Evolutionary conservation across 345 rosid species (phyloP).

Genomic region (Laguncularia racemosa): DNA sequence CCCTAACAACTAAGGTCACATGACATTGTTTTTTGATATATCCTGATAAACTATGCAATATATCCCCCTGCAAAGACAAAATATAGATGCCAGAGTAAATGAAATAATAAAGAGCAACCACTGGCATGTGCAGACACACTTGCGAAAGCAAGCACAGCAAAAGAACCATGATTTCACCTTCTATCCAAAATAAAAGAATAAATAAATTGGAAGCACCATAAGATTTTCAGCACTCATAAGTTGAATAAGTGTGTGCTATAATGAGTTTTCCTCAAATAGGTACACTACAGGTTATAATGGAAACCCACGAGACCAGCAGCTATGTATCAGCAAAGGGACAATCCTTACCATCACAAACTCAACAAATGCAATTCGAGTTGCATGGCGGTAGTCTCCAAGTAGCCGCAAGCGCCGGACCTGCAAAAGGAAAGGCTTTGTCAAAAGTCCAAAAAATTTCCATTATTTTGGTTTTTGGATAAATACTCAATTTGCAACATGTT

Average conservation of each 20-base stretch:
- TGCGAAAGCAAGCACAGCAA: too few species aligned
- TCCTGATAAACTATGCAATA: not conserved
- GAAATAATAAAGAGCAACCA: too few species aligned
- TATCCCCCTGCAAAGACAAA: too few species aligned
- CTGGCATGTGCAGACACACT: too few species aligned
- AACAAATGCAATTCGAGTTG: slow-evolving; percentile 91
- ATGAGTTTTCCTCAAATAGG: not conserved
- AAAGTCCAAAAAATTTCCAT: not conserved
- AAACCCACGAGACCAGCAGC: slow-evolving; percentile 6
- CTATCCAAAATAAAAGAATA: too few species aligned
- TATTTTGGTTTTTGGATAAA: not conserved
- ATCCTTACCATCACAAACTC: slow-evolving; percentile 66
- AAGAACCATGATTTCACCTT: too few species aligned
- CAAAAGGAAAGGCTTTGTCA: slow-evolving; percentile 1
- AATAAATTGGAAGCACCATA: too few species aligned
- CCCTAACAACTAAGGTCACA: not conserved
- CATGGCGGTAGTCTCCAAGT: slow-evolving; percentile 85
- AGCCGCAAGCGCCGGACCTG: slow-evolving; percentile 93
- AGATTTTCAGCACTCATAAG: too few species aligned
- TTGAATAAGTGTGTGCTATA: too few species aligned
- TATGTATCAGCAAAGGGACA: not conserved
- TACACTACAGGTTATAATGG: slow-evolving; percentile 20
- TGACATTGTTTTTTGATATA: not conserved
- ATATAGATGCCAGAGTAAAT: too few species aligned
- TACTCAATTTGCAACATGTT: not conserved